Base-by-base conservation (phyloP, 257 asterid genomes). In the Salvia hispanica region DNA sequence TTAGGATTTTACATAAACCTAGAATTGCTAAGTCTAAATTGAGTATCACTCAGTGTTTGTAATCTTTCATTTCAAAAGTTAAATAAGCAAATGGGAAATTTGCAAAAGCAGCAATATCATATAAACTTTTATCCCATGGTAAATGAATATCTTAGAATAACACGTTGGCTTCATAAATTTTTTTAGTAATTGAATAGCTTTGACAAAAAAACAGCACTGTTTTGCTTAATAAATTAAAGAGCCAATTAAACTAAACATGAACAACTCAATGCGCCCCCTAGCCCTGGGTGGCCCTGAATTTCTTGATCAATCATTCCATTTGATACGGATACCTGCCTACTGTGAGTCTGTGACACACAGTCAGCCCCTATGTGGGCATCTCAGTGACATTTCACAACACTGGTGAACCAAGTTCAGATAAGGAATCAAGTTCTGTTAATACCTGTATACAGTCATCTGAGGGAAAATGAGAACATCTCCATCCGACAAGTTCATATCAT, bases 381-480 rank as follows among this genome's bases (percentile, higher is more conserved):
- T 28, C 67, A 6, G 6, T 55, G 25, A 25, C 13, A 62, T 43
- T 18, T 21, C 15, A 31, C 54, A 62, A 43, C 18, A 43, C 25
- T 5, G 3, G 18, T 3, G 52, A 64, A 50, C 33, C 58, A 64
- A 56, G 66, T 75, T 48, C 8, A 18, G 3, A 53, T 13, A 47
- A 48, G 52, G 40, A 51, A 55, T 11, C 7, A 66, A 18, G 11
- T 47, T 77, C 14, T 36, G 42, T 28, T 34, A 57, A 42, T 88
- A 91, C 99, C 98, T 91, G 86, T 78, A 91, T 64, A 84, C 69
- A 64, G 69, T 74, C 98, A 84, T 91, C 45, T 94, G 95, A n/a
- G 99, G 99, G 76, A 91, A 94, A 74, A 89, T 34, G 71, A 94
- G 61, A 75, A 87, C 88, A 81, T 91, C 99, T 62, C 96, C 98